A percentile compares a stretch with the other conserved stretches of the same genome.
These are phyloP conservation scores for Rosa persica DNA, from an alignment of 306 rosid species.

Conservation along the genomic window DNA sequence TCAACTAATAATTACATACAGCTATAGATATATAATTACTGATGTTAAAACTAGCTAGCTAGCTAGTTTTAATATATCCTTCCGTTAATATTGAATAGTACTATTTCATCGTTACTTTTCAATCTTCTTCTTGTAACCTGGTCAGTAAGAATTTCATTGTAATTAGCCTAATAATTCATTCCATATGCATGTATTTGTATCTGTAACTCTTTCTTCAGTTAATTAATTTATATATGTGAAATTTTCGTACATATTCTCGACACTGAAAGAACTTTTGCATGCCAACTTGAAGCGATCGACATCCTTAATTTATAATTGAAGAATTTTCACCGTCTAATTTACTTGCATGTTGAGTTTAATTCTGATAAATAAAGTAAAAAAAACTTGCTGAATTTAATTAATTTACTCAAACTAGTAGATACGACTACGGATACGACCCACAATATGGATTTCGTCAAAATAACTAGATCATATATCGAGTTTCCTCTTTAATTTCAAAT, in stretches of 20 bases:
- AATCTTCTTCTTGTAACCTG: background rate
- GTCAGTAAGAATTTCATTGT: background rate
- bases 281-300: background rate
- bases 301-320: background rate
- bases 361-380: no score
- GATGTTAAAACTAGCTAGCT: background rate
- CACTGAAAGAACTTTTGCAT: background rate
- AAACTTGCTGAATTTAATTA: no score
- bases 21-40: background rate
- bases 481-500: no score
- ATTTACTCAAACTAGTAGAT: no score
- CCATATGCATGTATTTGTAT: background rate
- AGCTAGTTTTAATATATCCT: background rate
- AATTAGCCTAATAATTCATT: no score
- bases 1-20: background rate
- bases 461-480: background rate
- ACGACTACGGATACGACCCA: background rate
- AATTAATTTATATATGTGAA: background rate
- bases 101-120: background rate
- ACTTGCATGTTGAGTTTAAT: background rate
- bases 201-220: background rate
- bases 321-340: background rate
- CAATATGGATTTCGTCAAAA: background rate
- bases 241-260: background rate
- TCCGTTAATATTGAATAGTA: background rate